A percentile compares a stretch with the other conserved stretches of the same genome.
phyloP scores from a whole-genome alignment of 371 early-diverging fungal species.

The Haplosporangium sp. region DNA sequence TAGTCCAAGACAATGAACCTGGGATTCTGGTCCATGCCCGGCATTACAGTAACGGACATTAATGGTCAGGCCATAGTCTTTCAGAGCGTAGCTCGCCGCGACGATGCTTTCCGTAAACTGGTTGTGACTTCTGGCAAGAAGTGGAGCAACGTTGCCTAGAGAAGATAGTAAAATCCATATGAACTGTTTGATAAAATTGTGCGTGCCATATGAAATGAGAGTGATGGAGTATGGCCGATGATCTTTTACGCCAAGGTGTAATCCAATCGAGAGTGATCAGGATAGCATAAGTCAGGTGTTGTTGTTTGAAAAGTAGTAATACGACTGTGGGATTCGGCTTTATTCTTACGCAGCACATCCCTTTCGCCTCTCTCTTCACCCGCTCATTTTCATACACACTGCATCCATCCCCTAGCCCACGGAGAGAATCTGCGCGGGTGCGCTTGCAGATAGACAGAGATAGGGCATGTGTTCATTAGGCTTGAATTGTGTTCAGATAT shows the following conservation, averaged over 20 bases:
- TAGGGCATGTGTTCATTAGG: no score
- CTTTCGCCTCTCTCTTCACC: no score
- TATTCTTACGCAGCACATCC: conserved; percentile 18
- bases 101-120: conserved; percentile 48
- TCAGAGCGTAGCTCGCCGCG: conserved; percentile 49
- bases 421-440: no score
- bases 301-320: background rate
- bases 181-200: no score
- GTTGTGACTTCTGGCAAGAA: conserved; percentile 50
- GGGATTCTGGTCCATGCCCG: conserved; percentile 51
- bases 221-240: background rate
- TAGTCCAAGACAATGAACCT: conserved; percentile 49
- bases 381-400: no score
- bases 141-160: conserved; percentile 35
- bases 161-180: no score
- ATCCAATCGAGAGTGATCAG: no score
- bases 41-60: conserved; percentile 45
- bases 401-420: no score
- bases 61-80: conserved; percentile 33
- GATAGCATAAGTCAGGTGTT: no score
- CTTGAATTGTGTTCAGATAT: no score
- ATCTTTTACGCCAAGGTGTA: no score
- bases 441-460: no score
- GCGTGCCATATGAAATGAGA: background rate
- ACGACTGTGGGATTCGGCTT: conserved; percentile 1